These are phyloP conservation scores for Pholiota adiposa DNA, from an alignment of 1,284 basidiomycete genomes.

Conservation along the genomic window DNA sequence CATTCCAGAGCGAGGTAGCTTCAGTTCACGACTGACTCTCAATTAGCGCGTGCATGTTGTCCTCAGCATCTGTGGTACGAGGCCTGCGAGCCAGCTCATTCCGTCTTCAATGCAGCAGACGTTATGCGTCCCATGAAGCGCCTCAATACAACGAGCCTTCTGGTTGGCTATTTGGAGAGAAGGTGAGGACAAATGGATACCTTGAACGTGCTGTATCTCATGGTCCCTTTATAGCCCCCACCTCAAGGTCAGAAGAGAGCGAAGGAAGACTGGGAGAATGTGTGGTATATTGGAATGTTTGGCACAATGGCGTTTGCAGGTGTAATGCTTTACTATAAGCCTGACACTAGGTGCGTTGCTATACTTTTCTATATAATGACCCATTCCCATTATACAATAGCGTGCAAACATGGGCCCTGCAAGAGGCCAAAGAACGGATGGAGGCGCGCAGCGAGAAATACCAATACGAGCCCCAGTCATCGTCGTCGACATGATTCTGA, in stretches of 20 bases:
- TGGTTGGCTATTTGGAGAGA: constrained; percentile 88
- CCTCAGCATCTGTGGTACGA: constrained; percentile 39
- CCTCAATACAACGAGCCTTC: constrained; percentile 88
- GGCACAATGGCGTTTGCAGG: constrained; percentile 82
- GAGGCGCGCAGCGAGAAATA: constrained; percentile 86
- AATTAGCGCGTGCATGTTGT: constrained; percentile 34
- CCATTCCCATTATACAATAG: constrained; percentile 41
- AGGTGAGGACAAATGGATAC: constrained; percentile 55
- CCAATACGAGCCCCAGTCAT: constrained; percentile 65
- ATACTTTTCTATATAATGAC: neutral
- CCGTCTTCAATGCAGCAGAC: constrained; percentile 37
- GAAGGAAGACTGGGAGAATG: constrained; percentile 87
- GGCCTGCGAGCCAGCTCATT: constrained; percentile 39
- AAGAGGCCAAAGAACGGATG: constrained; percentile 88
- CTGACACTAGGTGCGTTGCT: constrained; percentile 84
- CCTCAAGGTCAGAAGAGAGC: constrained; percentile 83
- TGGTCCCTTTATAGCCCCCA: constrained; percentile 54
- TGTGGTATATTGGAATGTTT: constrained; percentile 92
- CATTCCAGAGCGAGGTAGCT: too few relatives aligned
- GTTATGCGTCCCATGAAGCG: constrained; percentile 76
- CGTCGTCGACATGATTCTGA: constrained; percentile 21
- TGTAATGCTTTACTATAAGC: constrained; percentile 90
- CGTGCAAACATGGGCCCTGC: constrained; percentile 88
- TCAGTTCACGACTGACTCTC: too few relatives aligned
- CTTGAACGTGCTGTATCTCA: neutral